Evolutionary conservation across 148 eudicot genomes (phyloP), one percentile per base, ranked within the genome.

Genomic region (Cornus controversa): DNA sequence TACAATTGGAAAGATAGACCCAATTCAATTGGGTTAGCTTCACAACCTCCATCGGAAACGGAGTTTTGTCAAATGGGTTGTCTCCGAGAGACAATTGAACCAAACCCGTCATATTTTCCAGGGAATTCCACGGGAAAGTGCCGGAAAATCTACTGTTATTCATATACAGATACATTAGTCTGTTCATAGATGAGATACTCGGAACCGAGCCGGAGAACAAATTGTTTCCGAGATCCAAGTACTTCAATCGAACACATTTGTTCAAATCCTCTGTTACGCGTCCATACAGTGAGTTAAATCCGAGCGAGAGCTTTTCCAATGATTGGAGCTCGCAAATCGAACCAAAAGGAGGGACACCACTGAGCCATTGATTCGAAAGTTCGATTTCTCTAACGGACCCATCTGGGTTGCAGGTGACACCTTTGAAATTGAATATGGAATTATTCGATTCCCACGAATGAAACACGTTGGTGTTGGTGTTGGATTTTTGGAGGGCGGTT

Each of bases 211-310:
- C 97, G 2, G 90, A 69, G 68, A 95, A 93, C 0, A 23, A 26
- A 65, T 95, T 95, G 84, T 90, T 91, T 26, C 96, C 96, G 78
- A 95, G 77, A 62, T 93, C 97, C 22, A 95, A 83, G 80, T 93
- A 93, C 65, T 73, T 47, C 20, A 95, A 84, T 2, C 63, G 11
- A 2, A 72, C 50, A 74, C 99, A 95, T 22, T 78, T 80, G 7
- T 72, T 70, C n/a, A 95, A 15, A 2, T 84, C 80, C 1, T 81
- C 70, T 5, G 78, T 4, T 29, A 89, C 68, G 0, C 0, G 28
- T 2, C 97, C 99, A 8, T 70, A 3, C 16, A 95, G 57, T 7
- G 77, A 79, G 69, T 95, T 95, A 54, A 47, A 75, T 26, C 97
- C 97, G 4, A 95, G 75, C 6, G 92, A 81, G 64, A 95, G 97